Evolutionary conservation across 179 eudicot species (phyloP), one percentile per base, ranked within the genome.

Genomic region (Camellia oleifera): DNA sequence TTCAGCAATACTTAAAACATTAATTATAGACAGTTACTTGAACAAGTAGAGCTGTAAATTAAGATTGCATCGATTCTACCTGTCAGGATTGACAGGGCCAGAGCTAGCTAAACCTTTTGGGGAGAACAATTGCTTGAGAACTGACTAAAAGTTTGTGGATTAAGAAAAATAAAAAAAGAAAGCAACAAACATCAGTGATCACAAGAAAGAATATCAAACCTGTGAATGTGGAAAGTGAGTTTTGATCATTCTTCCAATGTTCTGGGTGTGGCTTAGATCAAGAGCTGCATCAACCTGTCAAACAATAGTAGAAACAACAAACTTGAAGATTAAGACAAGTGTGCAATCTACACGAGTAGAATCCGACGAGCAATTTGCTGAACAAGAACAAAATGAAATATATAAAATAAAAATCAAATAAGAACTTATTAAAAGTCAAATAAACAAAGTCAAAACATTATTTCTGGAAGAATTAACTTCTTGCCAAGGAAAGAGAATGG

Each of bases 261-360:
- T 97, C 89, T 94, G 99, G 14, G 99, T 97, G 85, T 97, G 99
- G 86, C 99, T 97, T 86, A 97, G 87, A 91, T 97, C 98, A 77
- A 97, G 98, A 86, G 99, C 98, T 74, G 99, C 99, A 84, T 97
- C 99, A 82, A 97, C 99, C 99, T 97, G 84, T 48, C 57, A 78
- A 78, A 79, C 81, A 72, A 32, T 23, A 44, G 45, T 53, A 48
- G 67, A 53, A 80, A 80, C 72, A 44, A 0, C 46, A 45, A 54
- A 69, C 69, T 60, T 42, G 52, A 75, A 80, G n/a, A 53, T 50
- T 13, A 45, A 46, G 6, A 44, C 50, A 10, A 8, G 40, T 40
- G 11, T 40, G 72, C 40, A 32, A 32, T 32, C 40, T 32, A 32
- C 40, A 32, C 40, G 40, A 32, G 40, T 32, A 32, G 40, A 32